Conservation (phyloP, 192 early-diverging fungal genomes). For the Podila epicladia region DNA sequence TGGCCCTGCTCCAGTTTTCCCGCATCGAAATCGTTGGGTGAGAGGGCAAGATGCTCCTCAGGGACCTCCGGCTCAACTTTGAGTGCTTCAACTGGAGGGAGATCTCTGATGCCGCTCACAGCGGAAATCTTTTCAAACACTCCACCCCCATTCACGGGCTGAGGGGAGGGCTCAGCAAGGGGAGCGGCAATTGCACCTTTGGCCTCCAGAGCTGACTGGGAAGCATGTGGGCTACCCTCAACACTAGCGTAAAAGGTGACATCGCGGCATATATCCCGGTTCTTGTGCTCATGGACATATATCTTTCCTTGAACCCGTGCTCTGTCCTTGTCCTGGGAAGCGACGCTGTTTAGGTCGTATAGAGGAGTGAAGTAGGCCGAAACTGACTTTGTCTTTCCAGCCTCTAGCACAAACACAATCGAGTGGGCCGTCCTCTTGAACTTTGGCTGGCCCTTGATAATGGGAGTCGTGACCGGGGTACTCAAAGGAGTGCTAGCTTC, state of each 20-base stretch:
- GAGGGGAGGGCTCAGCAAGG: not conserved
- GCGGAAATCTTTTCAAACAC: not conserved
- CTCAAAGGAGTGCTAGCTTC: slow-evolving; percentile 6
- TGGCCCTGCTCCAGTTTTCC: slow-evolving; percentile 62
- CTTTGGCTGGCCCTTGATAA: slow-evolving; percentile 47
- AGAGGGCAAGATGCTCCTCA: slow-evolving; percentile 48
- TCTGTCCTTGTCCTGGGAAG: slow-evolving; percentile 26
- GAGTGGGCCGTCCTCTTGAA: slow-evolving; percentile 67
- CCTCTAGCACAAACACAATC: slow-evolving; percentile 75
- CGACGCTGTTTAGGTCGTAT: slow-evolving; percentile 8
- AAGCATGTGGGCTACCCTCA: slow-evolving; percentile 16
- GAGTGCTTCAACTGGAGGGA: not conserved
- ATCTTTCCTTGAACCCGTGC: slow-evolving; percentile 60
- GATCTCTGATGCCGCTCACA: too few species aligned
- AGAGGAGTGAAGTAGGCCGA: slow-evolving; percentile 67
- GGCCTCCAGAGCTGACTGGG: not conserved
- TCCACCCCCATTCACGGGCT: not conserved
- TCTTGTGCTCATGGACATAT: slow-evolving; percentile 85
- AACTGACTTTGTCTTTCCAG: slow-evolving; percentile 72
- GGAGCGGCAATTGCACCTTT: not conserved
- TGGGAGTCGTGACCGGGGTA: slow-evolving; percentile 12
- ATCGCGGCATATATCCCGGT: slow-evolving; percentile 79
- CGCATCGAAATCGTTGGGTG: slow-evolving; percentile 58
- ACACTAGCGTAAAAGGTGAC: slow-evolving; percentile 70
- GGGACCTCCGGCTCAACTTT: not conserved